phyloP scores from a whole-genome alignment of 176 grass and related monocot species.

The Triticum dicoccoides region DNA sequence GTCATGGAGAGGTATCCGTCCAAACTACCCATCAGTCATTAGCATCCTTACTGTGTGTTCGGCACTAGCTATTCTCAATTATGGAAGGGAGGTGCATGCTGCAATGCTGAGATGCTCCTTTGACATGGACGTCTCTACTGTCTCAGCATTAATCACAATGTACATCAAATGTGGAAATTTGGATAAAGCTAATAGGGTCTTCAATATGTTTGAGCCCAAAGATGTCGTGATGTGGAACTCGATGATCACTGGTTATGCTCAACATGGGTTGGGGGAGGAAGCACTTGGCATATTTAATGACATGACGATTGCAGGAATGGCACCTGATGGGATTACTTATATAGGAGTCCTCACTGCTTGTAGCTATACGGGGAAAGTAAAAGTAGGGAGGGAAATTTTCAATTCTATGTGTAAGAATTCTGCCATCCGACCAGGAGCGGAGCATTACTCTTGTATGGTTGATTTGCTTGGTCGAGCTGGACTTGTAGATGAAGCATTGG shows the following conservation, averaged over 20 bases:
- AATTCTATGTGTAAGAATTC: constrained; percentile 50
- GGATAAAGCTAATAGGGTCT: constrained; percentile 49
- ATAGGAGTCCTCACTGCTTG: constrained; percentile 74
- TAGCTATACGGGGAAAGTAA: constrained; percentile 77
- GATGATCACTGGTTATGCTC: constrained; percentile 82
- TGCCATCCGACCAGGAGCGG: constrained; percentile 36
- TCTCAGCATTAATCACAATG: constrained; percentile 79
- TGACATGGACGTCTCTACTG: constrained; percentile 44
- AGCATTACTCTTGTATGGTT: constrained; percentile 80
- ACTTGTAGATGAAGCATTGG: constrained; percentile 54
- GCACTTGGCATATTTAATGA: constrained; percentile 60
- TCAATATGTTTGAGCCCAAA: constrained; percentile 60
- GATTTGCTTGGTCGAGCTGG: constrained; percentile 78
- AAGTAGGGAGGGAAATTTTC: constrained; percentile 62
- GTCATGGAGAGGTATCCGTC: constrained; percentile 42
- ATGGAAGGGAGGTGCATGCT: constrained; percentile 65
- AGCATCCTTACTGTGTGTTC: constrained; percentile 61
- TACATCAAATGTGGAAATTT: constrained; percentile 70
- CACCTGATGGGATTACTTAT: constrained; percentile 64
- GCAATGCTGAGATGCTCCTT: constrained; percentile 51
- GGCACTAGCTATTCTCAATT: constrained; percentile 56
- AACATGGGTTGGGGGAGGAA: constrained; percentile 72
- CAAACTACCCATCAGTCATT: constrained; percentile 67
- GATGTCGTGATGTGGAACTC: constrained; percentile 84
- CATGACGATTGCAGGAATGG: constrained; percentile 46